Evolutionary conservation across 345 rosid species (phyloP).

Genomic region (Barbarea vulgaris): DNA sequence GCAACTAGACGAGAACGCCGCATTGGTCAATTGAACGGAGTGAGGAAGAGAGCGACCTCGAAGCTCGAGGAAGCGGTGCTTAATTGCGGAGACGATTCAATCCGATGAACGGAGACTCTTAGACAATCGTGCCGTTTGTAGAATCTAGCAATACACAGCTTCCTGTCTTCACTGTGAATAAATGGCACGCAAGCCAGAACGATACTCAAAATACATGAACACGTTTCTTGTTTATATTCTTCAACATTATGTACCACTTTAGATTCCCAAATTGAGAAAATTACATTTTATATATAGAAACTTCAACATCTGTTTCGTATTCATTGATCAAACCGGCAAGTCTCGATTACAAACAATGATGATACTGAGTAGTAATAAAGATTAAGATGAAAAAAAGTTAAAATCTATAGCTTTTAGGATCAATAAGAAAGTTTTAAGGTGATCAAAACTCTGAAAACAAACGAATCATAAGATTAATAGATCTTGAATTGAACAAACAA

Average conservation of each 20-base stretch:
- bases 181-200: conserved; percentile 21
- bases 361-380: neutral
- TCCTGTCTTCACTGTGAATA: neutral
- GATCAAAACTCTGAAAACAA: conserved; percentile 18
- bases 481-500: conserved; percentile 4
- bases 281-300: neutral
- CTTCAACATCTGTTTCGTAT: neutral
- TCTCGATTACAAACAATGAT: neutral
- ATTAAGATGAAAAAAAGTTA: conserved; percentile 9
- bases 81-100: conserved; percentile 16
- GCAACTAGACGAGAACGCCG: conserved; percentile 37
- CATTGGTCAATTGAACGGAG: conserved; percentile 38
- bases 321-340: neutral
- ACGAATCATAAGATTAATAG: conserved; percentile 2
- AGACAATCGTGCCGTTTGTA: conserved; percentile 16
- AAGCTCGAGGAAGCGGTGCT: conserved; percentile 1
- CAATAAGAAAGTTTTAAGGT: conserved; percentile 14
- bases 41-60: neutral
- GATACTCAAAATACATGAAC: neutral
- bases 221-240: neutral
- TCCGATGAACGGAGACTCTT: conserved; percentile 20
- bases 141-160: neutral
- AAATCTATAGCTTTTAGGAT: conserved; percentile 8
- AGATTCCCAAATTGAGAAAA: neutral
- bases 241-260: neutral